Evolutionary conservation across 2,329 filamentous ascomycete species (phyloP).

Genomic region (Trichoderma afroharzianum): DNA sequence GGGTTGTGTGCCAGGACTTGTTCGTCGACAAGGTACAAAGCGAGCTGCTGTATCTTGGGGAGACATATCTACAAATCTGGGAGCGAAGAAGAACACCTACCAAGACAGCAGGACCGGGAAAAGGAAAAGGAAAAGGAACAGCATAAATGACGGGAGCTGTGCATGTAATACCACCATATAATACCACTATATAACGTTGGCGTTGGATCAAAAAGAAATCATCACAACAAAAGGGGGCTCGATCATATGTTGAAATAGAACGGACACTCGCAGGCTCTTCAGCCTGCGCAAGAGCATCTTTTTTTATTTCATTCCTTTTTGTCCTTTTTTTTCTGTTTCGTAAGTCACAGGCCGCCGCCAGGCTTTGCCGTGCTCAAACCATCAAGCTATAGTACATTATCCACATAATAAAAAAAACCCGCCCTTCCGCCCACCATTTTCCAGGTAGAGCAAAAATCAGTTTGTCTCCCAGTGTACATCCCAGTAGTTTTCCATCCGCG

Average conservation of each 20-base stretch:
- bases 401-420: slow-evolving; percentile 9
- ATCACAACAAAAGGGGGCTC: background rate
- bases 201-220: background rate
- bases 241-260: background rate
- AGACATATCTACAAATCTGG: slow-evolving; percentile 96
- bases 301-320: slow-evolving; percentile 14
- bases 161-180: background rate
- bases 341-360: slow-evolving; percentile 12
- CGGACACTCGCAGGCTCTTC: slow-evolving; percentile 5
- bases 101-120: slow-evolving; percentile 34
- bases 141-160: background rate
- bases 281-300: slow-evolving; percentile 8
- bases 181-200: background rate
- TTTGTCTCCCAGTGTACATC: slow-evolving; percentile 10
- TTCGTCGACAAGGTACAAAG: slow-evolving; percentile 86
- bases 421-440: slow-evolving; percentile 18
- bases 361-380: slow-evolving; percentile 14
- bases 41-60: slow-evolving; percentile 86
- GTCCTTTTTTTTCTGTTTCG: slow-evolving; percentile 3
- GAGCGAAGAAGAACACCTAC: slow-evolving; percentile 65
- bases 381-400: slow-evolving; percentile 21
- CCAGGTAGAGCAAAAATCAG: slow-evolving; percentile 17
- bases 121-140: slow-evolving; percentile 32
- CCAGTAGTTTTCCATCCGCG: slow-evolving; percentile 6
- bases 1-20: slow-evolving; percentile 91